phyloP scores from a whole-genome alignment of 495 filamentous ascomycete species.

The Xylaria castorea region DNA sequence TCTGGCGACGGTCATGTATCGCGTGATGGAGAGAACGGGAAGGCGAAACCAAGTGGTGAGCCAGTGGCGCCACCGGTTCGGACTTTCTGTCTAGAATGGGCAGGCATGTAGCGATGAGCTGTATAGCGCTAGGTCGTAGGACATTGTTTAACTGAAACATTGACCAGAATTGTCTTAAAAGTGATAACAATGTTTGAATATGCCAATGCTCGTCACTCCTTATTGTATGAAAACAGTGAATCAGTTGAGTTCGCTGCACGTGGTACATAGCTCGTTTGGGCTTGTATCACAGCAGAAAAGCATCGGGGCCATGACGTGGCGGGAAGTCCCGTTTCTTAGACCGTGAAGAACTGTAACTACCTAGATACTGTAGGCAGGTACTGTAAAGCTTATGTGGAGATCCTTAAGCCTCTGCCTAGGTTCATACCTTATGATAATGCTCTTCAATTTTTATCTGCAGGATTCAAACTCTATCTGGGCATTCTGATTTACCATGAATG shows the following conservation, averaged over 20 bases:
- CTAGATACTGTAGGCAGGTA: too few species aligned
- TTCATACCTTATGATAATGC: neutral
- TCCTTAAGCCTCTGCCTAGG: too few species aligned
- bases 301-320: neutral
- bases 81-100: slow-evolving; percentile 83
- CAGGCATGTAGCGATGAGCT: slow-evolving; percentile 68
- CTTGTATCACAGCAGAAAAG: neutral
- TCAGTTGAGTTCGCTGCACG: neutral
- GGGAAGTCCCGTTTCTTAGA: neutral
- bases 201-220: neutral
- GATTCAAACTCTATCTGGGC: neutral
- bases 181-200: neutral
- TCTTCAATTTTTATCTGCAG: neutral
- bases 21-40: slow-evolving; percentile 37
- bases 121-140: neutral
- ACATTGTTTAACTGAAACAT: neutral
- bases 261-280: neutral
- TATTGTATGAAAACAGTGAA: neutral
- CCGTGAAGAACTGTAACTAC: neutral
- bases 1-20: slow-evolving; percentile 33
- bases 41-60: slow-evolving; percentile 8
- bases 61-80: slow-evolving; percentile 52
- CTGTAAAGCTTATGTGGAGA: too few species aligned
- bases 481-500: neutral
- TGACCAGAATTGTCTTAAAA: neutral